Evolutionary conservation across 495 filamentous ascomycete genomes (phyloP), one percentile per base, ranked within the genome.

Genomic region (Aspergillus ostianus): DNA sequence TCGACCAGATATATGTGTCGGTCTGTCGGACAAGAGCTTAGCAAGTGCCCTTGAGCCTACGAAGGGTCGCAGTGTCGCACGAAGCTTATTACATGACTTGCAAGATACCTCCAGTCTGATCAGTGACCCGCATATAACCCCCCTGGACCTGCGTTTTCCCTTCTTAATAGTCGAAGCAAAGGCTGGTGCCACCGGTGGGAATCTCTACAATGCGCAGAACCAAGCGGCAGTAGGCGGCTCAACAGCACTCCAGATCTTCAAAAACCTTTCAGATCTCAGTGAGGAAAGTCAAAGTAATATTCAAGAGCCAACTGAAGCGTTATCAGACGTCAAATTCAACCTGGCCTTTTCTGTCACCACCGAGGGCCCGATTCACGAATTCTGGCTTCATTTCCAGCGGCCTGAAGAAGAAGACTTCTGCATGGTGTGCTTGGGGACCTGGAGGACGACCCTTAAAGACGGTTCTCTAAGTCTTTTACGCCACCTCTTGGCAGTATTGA

Each of bases 151-250:
- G 45, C 53, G 54, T 1, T 60, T 64, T 20, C 57, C 62, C 18
- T 60, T 64, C 51, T 21, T 64, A 21, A 57, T 60, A 19, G 53
- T 64, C 8, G 62, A 64, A 45, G 53, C 53, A 54, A 60, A 64
- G 20, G 13, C 53, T 49, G 62, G 54, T 46, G 57, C 62, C 56
- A 60, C 62, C 9, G 57, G 57, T 1, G 57, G 57, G 29, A 64
- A 60, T 21, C 57, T 64, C 9, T 60, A 64, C 50, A 57, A 58
- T 19, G 62, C 62, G 6, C 62, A 64, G 9, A 60, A 64, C 20
- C 62, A 60, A 50, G 62, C 62, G 50, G 62, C 62, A 19, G 57
- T 64, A 23, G 36, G 62, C 23, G 53, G 57, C 54, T 57, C 57
- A 29, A 30, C 57, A 13, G 62, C 62, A 0, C 53, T 64, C 23